Conservation (phyloP, 2,329 filamentous ascomycete genomes). For the Colletotrichum sp. region DNA sequence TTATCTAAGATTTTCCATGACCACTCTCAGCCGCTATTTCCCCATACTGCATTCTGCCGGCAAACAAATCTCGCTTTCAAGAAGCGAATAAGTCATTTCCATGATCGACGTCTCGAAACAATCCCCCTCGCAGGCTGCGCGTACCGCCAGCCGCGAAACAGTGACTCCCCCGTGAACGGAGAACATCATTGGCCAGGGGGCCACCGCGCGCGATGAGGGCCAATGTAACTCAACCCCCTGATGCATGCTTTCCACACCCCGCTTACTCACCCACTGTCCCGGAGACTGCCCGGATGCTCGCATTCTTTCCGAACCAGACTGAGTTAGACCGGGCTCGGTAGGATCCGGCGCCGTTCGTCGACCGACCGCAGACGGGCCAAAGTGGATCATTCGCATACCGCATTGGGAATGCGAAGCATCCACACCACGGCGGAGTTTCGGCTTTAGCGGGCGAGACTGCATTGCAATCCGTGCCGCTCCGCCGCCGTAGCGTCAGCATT, state of each 20-base stretch:
- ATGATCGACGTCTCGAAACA: conserved; percentile 1
- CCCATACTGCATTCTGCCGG: background rate
- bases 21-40: background rate
- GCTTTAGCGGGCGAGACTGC: background rate
- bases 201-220: background rate
- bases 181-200: background rate
- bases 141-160: background rate
- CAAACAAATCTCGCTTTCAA: background rate
- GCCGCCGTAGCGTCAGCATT: too few relatives aligned
- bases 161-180: background rate
- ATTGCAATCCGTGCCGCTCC: background rate
- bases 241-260: background rate
- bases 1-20: background rate
- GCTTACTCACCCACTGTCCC: background rate
- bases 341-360: background rate
- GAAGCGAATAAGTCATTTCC: background rate
- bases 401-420: conserved; percentile 4
- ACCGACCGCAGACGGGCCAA: background rate
- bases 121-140: background rate
- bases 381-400: background rate
- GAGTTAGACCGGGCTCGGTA: background rate
- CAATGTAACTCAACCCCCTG: background rate
- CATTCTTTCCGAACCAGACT: background rate
- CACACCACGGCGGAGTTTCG: background rate
- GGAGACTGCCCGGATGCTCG: background rate